phyloP scores from a whole-genome alignment of 768 basidiomycete genomes.

The Mycena filopes region DNA sequence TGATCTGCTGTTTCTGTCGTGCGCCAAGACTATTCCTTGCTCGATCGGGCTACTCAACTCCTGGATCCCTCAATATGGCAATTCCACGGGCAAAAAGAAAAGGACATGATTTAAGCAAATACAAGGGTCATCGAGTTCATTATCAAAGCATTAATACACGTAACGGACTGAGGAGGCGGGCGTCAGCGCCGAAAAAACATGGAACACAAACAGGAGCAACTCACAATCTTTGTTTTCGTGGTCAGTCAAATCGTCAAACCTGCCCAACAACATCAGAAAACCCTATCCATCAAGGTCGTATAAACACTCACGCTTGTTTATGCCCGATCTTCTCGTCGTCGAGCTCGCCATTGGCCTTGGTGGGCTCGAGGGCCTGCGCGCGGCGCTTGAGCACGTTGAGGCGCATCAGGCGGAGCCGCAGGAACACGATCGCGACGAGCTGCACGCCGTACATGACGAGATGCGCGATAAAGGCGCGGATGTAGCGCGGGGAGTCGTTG shows the following conservation, averaged over 20 bases:
- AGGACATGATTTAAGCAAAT: not conserved
- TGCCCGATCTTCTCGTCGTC: constrained; percentile 32
- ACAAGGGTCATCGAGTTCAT: constrained; percentile 8
- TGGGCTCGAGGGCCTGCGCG: constrained; percentile 44
- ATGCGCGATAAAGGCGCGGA: constrained; percentile 58
- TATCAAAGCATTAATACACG: constrained; percentile 41
- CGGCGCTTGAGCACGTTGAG: constrained; percentile 53
- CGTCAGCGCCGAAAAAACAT: not conserved
- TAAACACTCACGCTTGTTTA: constrained; percentile 10
- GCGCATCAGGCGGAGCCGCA: constrained; percentile 55
- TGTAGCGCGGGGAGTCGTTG: constrained; percentile 58
- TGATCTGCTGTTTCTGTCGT: not conserved
- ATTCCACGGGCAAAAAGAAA: not conserved
- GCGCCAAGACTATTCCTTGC: not conserved
- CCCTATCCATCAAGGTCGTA: not conserved
- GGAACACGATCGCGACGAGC: constrained; percentile 47
- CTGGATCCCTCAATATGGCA: constrained; percentile 11
- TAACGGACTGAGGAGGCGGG: constrained; percentile 46
- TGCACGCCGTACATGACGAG: constrained; percentile 59
- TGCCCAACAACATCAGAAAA: constrained; percentile 24
- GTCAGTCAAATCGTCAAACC: constrained; percentile 62
- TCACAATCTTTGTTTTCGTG: constrained; percentile 57
- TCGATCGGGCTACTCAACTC: constrained; percentile 11
- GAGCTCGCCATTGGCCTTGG: constrained; percentile 43
- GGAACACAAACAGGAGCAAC: constrained; percentile 23